Evolutionary conservation across 2,329 filamentous ascomycete genomes (phyloP).

Genomic region (Ceratocystiopsis brevicomis): DNA sequence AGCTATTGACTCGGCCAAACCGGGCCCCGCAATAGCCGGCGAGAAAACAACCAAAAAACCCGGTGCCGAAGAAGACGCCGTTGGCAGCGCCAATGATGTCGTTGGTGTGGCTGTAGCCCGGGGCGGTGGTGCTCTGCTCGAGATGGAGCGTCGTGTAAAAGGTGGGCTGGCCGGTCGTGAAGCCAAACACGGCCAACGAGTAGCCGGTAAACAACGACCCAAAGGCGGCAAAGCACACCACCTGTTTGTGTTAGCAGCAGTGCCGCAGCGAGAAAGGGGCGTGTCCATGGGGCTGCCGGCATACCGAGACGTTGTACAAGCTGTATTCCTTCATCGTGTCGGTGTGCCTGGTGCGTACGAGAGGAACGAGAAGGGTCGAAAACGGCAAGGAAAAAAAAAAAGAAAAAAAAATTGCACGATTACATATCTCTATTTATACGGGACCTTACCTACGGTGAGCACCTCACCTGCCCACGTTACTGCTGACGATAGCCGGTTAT

Average conservation of each 20-base stretch:
- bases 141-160: conserved; percentile 1
- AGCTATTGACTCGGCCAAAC: background rate
- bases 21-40: background rate
- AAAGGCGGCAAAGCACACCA: conserved; percentile 1
- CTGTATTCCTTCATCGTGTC: background rate
- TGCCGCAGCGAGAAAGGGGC: too few relatives aligned
- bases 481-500: too few relatives aligned
- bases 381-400: too few relatives aligned
- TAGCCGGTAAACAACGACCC: conserved; percentile 1
- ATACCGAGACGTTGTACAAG: background rate
- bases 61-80: conserved; percentile 1
- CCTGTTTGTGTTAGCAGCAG: background rate
- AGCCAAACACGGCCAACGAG: conserved; percentile 1
- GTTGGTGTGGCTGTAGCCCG: background rate
- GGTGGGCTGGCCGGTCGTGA: background rate
- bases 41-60: conserved; percentile 1
- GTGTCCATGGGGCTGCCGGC: too few relatives aligned
- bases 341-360: background rate
- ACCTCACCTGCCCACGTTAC: too few relatives aligned
- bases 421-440: too few relatives aligned
- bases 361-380: too few relatives aligned
- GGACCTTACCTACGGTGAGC: too few relatives aligned
- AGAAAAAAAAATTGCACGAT: too few relatives aligned
- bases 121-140: background rate
- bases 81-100: background rate